phyloP scores from a whole-genome alignment of 208 protist species.

The Trypanosoma brucei region DNA sequence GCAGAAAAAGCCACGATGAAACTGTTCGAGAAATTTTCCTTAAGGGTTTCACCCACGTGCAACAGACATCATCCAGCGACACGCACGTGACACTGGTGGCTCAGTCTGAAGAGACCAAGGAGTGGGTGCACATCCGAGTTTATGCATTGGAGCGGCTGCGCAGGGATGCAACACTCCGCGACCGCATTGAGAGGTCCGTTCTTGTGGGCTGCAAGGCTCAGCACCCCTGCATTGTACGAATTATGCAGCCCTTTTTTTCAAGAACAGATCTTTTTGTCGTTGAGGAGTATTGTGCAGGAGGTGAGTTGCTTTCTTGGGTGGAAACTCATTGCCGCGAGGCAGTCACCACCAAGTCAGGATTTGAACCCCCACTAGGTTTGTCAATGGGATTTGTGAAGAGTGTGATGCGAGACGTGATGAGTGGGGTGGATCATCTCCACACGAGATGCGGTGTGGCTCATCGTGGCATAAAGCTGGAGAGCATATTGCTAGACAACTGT shows the following conservation, averaged over 20 bases:
- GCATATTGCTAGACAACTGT: slow-evolving; percentile 46
- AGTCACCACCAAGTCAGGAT: not conserved
- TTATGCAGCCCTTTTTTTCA: slow-evolving; percentile 37
- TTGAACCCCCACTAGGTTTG: not conserved
- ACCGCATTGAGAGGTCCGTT: slow-evolving; percentile 50
- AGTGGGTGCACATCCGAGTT: slow-evolving; percentile 47
- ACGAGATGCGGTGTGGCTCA: slow-evolving; percentile 46
- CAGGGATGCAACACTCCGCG: slow-evolving; percentile 35
- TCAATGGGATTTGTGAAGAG: slow-evolving; percentile 30
- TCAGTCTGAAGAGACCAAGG: slow-evolving; percentile 4
- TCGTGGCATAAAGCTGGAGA: slow-evolving; percentile 79
- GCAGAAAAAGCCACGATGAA: not conserved
- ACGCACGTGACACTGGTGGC: slow-evolving; percentile 68
- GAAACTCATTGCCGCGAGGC: slow-evolving; percentile 23
- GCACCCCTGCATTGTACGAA: slow-evolving; percentile 45
- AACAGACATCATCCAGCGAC: slow-evolving; percentile 35
- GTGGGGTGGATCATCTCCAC: slow-evolving; percentile 53
- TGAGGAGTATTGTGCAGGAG: slow-evolving; percentile 50
- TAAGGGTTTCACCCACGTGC: slow-evolving; percentile 46
- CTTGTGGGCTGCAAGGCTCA: slow-evolving; percentile 31
- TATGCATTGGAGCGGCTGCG: slow-evolving; percentile 59
- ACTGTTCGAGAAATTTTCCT: slow-evolving; percentile 4
- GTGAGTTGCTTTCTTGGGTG: slow-evolving; percentile 56
- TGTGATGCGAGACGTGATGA: slow-evolving; percentile 46
- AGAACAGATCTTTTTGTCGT: slow-evolving; percentile 54